These are phyloP conservation scores for Aureobasidium sp. DNA, from an alignment of 2,329 filamentous ascomycete species.

Conservation along the genomic window DNA sequence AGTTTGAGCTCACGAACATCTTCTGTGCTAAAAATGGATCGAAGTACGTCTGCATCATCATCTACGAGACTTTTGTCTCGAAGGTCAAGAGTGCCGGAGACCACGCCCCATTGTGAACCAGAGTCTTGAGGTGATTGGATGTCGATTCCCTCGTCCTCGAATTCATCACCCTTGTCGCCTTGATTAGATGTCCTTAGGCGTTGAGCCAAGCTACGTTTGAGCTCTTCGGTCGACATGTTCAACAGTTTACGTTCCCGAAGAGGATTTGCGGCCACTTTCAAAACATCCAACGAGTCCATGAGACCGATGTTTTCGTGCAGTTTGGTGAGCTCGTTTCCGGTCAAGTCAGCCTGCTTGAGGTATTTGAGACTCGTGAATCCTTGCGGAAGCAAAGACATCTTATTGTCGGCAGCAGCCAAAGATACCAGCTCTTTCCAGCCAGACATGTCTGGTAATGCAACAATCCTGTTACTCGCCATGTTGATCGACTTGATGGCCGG, in stretches of 20 bases:
- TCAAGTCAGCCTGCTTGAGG: constrained; percentile 73
- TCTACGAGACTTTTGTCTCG: constrained; percentile 32
- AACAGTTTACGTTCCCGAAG: constrained; percentile 81
- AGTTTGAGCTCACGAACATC: constrained; percentile 57
- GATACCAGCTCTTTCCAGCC: constrained; percentile 67
- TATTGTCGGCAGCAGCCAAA: constrained; percentile 75
- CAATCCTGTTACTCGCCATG: constrained; percentile 74
- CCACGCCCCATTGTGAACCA: constrained; percentile 24
- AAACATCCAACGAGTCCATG: constrained; percentile 69
- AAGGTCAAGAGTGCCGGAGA: constrained; percentile 36
- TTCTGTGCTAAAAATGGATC: constrained; percentile 38
- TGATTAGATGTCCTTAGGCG: constrained; percentile 51
- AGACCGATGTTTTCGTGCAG: constrained; percentile 69
- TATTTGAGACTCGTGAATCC: constrained; percentile 63
- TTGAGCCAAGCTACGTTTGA: constrained; percentile 66
- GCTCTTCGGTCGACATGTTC: constrained; percentile 68
- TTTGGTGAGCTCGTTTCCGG: constrained; percentile 71
- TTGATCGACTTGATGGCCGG: constrained; percentile 68
- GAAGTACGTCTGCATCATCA: constrained; percentile 34
- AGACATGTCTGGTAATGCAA: constrained; percentile 64
- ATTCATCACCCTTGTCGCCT: constrained; percentile 26
- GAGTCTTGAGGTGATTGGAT: constrained; percentile 18
- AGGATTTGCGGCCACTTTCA: constrained; percentile 83
- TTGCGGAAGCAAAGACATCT: constrained; percentile 64
- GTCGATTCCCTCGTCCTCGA: constrained; percentile 19